phyloP scores from a whole-genome alignment of 768 basidiomycete genomes.

The Termitomyces sp. region DNA sequence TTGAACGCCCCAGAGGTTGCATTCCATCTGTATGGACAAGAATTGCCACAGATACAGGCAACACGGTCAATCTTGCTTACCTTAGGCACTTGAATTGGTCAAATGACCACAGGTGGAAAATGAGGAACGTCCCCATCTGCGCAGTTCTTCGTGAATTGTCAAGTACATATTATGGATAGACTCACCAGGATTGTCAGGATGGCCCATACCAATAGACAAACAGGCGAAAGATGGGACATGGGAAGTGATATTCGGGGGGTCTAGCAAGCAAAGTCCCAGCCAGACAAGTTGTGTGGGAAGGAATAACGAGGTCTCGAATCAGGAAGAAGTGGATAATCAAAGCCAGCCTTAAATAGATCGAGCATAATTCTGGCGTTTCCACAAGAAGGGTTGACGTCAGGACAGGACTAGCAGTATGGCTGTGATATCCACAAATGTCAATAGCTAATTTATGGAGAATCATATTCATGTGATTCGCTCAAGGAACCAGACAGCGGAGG shows the following conservation, averaged over 20 bases:
- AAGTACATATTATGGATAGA: not conserved
- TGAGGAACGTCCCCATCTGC: constrained; percentile 56
- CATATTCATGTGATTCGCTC: no score
- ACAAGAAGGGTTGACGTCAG: no score
- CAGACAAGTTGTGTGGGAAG: no score
- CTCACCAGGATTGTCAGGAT: constrained; percentile 47
- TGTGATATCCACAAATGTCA: no score
- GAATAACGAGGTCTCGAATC: no score
- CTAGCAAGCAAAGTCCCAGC: no score
- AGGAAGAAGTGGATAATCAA: no score
- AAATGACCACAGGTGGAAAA: constrained; percentile 77
- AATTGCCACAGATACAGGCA: not conserved
- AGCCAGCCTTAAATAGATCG: no score
- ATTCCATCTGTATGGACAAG: constrained; percentile 49
- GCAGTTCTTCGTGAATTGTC: not conserved
- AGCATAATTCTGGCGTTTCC: no score
- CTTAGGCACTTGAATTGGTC: constrained; percentile 72
- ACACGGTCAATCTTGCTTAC: constrained; percentile 28
- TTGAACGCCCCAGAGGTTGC: constrained; percentile 70
- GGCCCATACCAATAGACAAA: constrained; percentile 60
- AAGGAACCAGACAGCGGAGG: no score
- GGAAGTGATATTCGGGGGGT: not conserved
- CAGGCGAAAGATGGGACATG: constrained; percentile 59
- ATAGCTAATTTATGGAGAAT: no score
- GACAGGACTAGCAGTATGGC: no score